These are phyloP conservation scores for Kodamaea suecica DNA, from an alignment of 1,139 yeast species.

Conservation along the genomic window DNA sequence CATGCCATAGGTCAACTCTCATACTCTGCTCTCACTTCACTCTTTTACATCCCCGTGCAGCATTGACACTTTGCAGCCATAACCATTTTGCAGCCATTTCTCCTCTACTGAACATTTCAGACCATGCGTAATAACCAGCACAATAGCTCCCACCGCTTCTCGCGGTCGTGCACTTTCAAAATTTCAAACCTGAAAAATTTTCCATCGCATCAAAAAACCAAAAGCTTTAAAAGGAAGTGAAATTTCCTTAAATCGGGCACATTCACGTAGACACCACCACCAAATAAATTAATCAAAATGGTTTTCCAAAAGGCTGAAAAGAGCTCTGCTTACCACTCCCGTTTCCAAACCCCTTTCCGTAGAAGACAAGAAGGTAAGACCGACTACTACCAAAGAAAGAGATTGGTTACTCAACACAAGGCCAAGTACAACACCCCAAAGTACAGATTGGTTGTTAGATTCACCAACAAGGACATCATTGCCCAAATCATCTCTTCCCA, in stretches of 20 bases:
- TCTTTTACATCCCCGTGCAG: too few relatives aligned
- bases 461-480: conserved; percentile 99
- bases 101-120: too few relatives aligned
- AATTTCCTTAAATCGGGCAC: too few relatives aligned
- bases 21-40: too few relatives aligned
- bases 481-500: conserved; percentile 96
- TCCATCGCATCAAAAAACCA: conserved; percentile 5
- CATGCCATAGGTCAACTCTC: too few relatives aligned
- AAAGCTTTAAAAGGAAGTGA: neutral
- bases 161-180: too few relatives aligned
- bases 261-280: too few relatives aligned
- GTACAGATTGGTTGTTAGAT: conserved; percentile 99
- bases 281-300: conserved; percentile 41
- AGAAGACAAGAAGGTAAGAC: conserved; percentile 99
- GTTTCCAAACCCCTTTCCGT: conserved; percentile 99
- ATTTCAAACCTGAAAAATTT: conserved; percentile 9
- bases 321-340: conserved; percentile 95
- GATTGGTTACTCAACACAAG: conserved; percentile 99
- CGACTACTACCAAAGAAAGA: conserved; percentile 99
- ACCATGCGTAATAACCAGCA: too few relatives aligned
- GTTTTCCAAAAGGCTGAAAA: conserved; percentile 71
- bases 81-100: too few relatives aligned
- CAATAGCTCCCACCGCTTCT: too few relatives aligned
- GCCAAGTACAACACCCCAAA: conserved; percentile 99
- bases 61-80: too few relatives aligned